Base-by-base conservation (phyloP, 768 basidiomycete species). In the Omphalotus guepiniiformis region DNA sequence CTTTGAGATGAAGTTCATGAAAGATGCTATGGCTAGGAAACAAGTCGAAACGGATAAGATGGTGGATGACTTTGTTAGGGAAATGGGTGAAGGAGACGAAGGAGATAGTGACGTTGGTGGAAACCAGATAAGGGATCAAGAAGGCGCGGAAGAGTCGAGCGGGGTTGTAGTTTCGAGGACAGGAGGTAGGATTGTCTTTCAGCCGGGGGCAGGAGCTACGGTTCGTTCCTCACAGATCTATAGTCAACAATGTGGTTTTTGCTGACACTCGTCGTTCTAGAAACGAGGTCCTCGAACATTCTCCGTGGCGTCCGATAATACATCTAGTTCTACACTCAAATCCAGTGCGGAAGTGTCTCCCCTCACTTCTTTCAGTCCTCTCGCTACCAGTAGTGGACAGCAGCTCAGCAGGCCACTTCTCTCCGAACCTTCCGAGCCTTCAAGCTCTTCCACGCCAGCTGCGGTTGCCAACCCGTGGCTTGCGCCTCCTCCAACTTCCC, bases 1-100 rank as follows among this genome's bases (percentile, higher is more conserved):
- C 8, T 88, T 96, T 62, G 77, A 81, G 53, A 97, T 98, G 96
- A 97, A 96, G 68, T 99, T 98, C 67, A 99, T 99, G 95, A 85
- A 88, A 63, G 86, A 93, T 38, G 94, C 92, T 0, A 83, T 87
- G 70, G 79, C 79, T 4, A 73, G 90, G 53, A 77, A 83, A 47
- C 68, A 76, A 55, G 69, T 63, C 7, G 72, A 74, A 44, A 80
- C 78, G 1, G 72, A 83, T 49, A 74, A 74, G 48, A 75, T 81
- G 53, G 82, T 77, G 4, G 87, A 88, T 47, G 86, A 88, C 55
- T 82, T 95, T 50, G 67, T 82, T 52, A 71, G 70, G 52, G 88
- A 91, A 57, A 70, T 96, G 58, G 80, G 78, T 27, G 72, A 63
- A 0, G 66, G 61, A 4, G 63, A 56, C 23, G 57, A 49, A 3